Conservation (phyloP, 805 yeast species). For the Candida corydali region DNA sequence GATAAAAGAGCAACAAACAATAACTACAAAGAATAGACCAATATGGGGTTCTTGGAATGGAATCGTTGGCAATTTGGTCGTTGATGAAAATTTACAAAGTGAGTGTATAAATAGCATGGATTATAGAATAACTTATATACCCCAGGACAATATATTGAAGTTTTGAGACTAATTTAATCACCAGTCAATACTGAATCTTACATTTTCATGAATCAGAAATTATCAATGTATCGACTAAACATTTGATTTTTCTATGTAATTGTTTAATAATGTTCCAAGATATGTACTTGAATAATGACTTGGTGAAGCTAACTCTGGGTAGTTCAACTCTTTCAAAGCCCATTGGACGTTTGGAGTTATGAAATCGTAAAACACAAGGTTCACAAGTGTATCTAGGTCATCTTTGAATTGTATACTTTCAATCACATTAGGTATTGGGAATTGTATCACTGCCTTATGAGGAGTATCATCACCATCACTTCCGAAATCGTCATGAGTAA, state of each 20-base stretch:
- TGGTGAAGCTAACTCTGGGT: constrained; percentile 13
- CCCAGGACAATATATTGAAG: constrained; percentile 45
- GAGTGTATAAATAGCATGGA: constrained; percentile 58
- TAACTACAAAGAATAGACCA: constrained; percentile 32
- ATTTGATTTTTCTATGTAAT: constrained; percentile 18
- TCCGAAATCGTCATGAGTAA: constrained; percentile 82
- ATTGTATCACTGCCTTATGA: constrained; percentile 56
- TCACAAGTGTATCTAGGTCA: constrained; percentile 36
- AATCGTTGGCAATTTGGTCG: constrained; percentile 53
- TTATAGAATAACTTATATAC: constrained; percentile 63
- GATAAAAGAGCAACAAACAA: constrained; percentile 15
- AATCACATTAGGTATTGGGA: constrained; percentile 76
- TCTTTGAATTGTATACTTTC: constrained; percentile 41
- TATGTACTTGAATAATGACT: constrained; percentile 27
- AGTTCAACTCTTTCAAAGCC: constrained; percentile 28
- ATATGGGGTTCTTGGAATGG: constrained; percentile 74
- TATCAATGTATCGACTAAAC: too few species aligned
- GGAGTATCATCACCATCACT: constrained; percentile 80
- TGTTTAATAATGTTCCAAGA: constrained; percentile 31
- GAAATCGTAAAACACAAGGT: constrained; percentile 78
- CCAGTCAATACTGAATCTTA: too few species aligned
- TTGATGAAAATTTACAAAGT: constrained; percentile 46
- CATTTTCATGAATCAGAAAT: too few species aligned
- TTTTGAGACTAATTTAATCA: too few species aligned
- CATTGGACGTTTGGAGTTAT: constrained; percentile 38